Evolutionary conservation across 805 yeast genomes (phyloP).

Genomic region (Jamesozyma jinghongensis): DNA sequence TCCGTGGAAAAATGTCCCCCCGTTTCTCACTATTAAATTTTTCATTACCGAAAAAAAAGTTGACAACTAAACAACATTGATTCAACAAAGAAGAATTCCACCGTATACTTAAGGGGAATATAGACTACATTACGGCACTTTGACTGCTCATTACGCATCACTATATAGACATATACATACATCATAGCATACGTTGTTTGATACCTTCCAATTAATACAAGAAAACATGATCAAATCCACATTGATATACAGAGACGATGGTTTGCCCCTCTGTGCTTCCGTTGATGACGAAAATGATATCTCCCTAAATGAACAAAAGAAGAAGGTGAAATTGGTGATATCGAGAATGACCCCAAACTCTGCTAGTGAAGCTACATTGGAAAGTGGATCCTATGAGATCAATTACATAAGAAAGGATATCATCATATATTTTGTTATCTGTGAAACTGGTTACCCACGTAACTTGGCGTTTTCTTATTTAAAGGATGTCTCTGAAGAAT

Average conservation of each 20-base stretch:
- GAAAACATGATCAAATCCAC: slow-evolving; percentile 61
- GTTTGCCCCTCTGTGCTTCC: slow-evolving; percentile 87
- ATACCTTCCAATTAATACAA: too few species aligned
- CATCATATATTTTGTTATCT: slow-evolving; percentile 71
- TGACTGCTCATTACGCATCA: too few species aligned
- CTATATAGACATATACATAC: too few species aligned
- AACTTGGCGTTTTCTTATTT: slow-evolving; percentile 83
- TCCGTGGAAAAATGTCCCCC: too few species aligned
- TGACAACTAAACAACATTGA: too few species aligned
- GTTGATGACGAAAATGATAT: slow-evolving; percentile 68
- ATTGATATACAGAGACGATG: slow-evolving; percentile 54
- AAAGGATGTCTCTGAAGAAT: slow-evolving; percentile 73
- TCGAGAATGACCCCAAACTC: slow-evolving; percentile 68
- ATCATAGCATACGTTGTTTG: too few species aligned
- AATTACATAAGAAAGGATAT: slow-evolving; percentile 58
- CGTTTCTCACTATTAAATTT: too few species aligned
- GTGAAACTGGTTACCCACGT: slow-evolving; percentile 74
- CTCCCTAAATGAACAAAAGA: slow-evolving; percentile 63
- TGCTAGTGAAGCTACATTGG: slow-evolving; percentile 78
- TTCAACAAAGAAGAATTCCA: too few species aligned
- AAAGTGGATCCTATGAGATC: slow-evolving; percentile 60
- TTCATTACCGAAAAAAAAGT: too few species aligned
- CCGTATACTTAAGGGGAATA: too few species aligned
- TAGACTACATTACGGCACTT: too few species aligned
- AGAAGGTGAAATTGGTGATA: slow-evolving; percentile 70